These are phyloP conservation scores for Eudorina sp. DNA, from an alignment of 139 green algal species.

Conservation along the genomic window DNA sequence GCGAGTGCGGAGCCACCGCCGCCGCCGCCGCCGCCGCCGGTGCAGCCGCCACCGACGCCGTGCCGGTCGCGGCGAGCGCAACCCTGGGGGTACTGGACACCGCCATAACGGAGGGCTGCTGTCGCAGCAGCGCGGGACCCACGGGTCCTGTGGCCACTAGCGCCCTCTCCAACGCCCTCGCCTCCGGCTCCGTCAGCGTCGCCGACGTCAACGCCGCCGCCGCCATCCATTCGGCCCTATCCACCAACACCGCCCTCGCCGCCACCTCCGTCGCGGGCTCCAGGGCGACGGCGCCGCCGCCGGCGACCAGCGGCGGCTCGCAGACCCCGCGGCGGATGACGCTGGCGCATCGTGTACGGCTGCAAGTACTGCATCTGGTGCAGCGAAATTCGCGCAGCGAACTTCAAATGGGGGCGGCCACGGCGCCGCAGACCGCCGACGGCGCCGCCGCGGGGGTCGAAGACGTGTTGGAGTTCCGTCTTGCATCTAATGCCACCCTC, in stretches of 20 bases:
- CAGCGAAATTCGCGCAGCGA: not conserved
- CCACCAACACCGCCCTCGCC: not conserved
- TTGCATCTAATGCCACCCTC: not conserved
- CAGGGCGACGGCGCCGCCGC: not conserved
- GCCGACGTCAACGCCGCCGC: not conserved
- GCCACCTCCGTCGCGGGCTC: not conserved
- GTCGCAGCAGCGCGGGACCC: not conserved
- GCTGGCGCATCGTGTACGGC: slow-evolving; percentile 7
- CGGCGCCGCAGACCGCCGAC: too few relatives aligned
- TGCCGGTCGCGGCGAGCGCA: too few relatives aligned
- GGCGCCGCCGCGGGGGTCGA: not conserved
- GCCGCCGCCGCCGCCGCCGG: too few relatives aligned
- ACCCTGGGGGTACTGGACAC: not conserved
- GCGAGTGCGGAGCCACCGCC: too few relatives aligned
- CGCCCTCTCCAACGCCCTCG: not conserved
- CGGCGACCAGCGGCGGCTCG: too few relatives aligned
- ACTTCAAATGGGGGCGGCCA: not conserved
- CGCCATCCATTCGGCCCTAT: not conserved
- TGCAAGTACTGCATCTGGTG: slow-evolving; percentile 34
- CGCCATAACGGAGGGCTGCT: not conserved
- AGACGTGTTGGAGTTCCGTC: not conserved
- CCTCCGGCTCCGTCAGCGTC: not conserved
- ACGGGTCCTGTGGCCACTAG: not conserved
- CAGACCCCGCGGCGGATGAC: not conserved
- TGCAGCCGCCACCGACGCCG: not conserved